phyloP scores from a whole-genome alignment of 306 rosid species.

The Dryas drummondii region DNA sequence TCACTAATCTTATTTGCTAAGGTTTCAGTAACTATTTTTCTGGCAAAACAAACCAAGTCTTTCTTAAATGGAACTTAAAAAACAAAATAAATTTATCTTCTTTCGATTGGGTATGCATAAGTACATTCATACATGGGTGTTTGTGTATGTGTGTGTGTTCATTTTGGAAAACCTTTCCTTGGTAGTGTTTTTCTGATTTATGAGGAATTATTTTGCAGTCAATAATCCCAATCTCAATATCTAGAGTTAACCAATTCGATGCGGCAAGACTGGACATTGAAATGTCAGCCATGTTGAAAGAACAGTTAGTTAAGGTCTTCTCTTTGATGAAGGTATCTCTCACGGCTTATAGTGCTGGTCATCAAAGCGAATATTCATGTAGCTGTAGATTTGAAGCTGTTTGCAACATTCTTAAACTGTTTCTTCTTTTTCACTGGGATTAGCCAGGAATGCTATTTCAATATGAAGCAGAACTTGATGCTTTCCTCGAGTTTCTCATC shows the following conservation, averaged over 20 bases:
- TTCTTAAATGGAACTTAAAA: not conserved
- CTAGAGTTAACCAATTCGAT: conserved; percentile 95
- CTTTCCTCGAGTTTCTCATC: conserved; percentile 95
- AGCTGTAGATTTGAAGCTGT: conserved; percentile 15
- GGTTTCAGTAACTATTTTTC: not conserved
- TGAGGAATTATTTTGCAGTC: conserved; percentile 39
- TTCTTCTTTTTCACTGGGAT: conserved; percentile 49
- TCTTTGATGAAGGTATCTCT: conserved; percentile 82
- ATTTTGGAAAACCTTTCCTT: not conserved
- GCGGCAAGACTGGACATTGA: conserved; percentile 92
- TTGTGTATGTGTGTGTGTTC: not conserved
- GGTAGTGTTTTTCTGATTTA: not conserved
- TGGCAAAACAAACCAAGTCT: not conserved
- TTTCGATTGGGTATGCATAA: not conserved
- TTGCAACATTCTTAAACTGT: conserved; percentile 22
- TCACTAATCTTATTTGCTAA: not conserved
- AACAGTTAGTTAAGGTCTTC: conserved; percentile 92
- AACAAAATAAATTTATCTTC: not conserved
- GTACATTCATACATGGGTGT: not conserved
- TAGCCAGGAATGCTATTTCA: conserved; percentile 99
- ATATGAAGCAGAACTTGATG: conserved; percentile 92
- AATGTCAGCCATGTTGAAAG: conserved; percentile 99
- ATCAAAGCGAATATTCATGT: conserved; percentile 5
- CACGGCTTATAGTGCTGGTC: conserved; percentile 14
- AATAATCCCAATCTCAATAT: conserved; percentile 73